Evolutionary conservation across 2,329 filamentous ascomycete species (phyloP), one percentile per base, ranked within the genome.

Genomic region (Aspergillus spinulosporus): DNA sequence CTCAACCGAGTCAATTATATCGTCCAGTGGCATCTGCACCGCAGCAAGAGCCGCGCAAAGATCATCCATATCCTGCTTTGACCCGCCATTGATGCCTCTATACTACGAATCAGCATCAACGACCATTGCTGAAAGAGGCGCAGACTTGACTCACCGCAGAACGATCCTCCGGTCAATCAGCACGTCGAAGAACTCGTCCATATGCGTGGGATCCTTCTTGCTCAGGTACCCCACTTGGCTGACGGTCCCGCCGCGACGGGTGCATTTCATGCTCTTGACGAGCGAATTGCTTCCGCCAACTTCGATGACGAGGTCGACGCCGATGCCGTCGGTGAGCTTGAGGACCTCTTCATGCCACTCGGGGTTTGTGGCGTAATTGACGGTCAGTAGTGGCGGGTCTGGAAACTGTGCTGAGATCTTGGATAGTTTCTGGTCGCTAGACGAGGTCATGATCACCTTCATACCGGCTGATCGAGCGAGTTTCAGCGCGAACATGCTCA

Each of bases 151-250:
- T 60, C 49, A 70, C 69, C 68, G 62, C 12, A 78, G 45, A 2
- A 59, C 68, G 0, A 76, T 45, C 36, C 73, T 63, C 42, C 74
- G 63, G 53, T 76, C 74, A 49, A 78, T 76, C 2, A 77, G 55
- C 0, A 63, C 62, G 1, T 71, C 63, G 1, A 78, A 43, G 21
- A 78, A 59, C 37, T 76, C 73, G 2, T 62, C 56, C 11, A 78
- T 52, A 3, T 72, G 59, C 0, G 60, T 59, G 1, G 66, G 59
- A 5, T 73, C 59, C 12, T 68, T 59, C 12, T 67, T 66, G 4
- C 68, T 67, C 2, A 79, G 66, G 56, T 77, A 78, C 3, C 77
- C 76, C 31, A 80, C 74, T 51, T 76, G 73, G 54, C 75, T 51
- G 46, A 79, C 66, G 1, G 68, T 68, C 0, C 75, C 77, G 1